phyloP scores from a whole-genome alignment of 345 rosid species.

The Eucalyptus melliodora region DNA sequence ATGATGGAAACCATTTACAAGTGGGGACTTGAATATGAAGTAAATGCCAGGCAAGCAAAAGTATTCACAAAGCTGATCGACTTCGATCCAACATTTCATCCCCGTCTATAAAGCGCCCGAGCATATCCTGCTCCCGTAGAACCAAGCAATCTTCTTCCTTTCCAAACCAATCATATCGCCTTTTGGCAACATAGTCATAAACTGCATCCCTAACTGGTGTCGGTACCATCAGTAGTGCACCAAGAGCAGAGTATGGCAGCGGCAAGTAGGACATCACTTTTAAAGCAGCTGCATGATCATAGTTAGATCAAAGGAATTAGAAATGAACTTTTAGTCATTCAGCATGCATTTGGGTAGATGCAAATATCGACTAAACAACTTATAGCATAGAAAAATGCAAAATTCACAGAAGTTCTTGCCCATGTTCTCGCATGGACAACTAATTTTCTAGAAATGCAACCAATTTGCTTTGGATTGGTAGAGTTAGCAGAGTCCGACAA shows the following conservation, averaged over 20 bases:
- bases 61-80: not conserved
- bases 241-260: constrained; percentile 62
- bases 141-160: constrained; percentile 62
- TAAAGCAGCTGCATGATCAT: constrained; percentile 58
- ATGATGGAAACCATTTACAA: not conserved
- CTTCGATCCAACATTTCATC: constrained; percentile 42
- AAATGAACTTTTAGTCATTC: not conserved
- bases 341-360: not conserved
- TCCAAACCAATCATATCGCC: constrained; percentile 72
- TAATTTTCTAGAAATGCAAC: not conserved
- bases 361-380: not conserved
- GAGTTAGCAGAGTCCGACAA: not conserved
- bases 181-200: constrained; percentile 65
- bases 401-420: not conserved
- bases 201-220: constrained; percentile 60
- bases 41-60: not conserved
- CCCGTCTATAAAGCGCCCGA: constrained; percentile 70
- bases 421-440: not conserved
- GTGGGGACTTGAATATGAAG: no score
- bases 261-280: constrained; percentile 67
- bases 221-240: constrained; percentile 41
- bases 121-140: constrained; percentile 48
- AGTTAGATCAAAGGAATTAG: not conserved
- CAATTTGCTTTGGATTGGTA: not conserved
- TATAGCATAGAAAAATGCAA: not conserved